Conservation (phyloP, 2,329 filamentous ascomycete species). For the Stemphylium vesicarium region DNA sequence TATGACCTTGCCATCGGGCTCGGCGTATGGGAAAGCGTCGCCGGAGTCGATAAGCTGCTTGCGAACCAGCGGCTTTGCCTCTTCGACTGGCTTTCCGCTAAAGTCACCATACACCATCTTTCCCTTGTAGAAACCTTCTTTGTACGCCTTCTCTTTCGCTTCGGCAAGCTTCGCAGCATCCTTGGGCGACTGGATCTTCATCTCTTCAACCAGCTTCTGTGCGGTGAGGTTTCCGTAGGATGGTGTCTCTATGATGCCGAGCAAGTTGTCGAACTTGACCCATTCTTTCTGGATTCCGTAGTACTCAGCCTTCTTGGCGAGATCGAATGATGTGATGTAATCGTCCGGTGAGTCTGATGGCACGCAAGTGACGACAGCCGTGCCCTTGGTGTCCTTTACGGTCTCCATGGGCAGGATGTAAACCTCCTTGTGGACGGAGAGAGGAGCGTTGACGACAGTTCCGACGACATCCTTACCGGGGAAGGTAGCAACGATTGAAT, state of each 20-base stretch:
- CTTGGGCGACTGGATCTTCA: constrained; percentile 97
- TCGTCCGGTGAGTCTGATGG: constrained; percentile 97
- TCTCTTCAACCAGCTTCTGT: constrained; percentile 80
- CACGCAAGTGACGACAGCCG: constrained; percentile 93
- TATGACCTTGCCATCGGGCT: constrained; percentile 87
- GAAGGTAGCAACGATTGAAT: constrained; percentile 76
- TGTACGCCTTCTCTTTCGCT: constrained; percentile 96
- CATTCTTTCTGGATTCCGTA: constrained; percentile 95
- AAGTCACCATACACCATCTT: constrained; percentile 87
- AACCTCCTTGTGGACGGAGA: constrained; percentile 80
- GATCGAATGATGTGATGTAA: constrained; percentile 84
- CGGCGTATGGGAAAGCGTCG: constrained; percentile 88
- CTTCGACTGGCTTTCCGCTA: constrained; percentile 83
- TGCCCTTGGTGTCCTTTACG: constrained; percentile 91
- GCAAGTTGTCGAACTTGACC: constrained; percentile 81
- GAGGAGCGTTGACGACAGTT: constrained; percentile 85
- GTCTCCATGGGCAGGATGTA: constrained; percentile 95
- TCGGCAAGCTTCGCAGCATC: constrained; percentile 88
- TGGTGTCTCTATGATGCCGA: constrained; percentile 79
- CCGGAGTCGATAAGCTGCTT: constrained; percentile 76
- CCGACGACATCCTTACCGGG: constrained; percentile 82
- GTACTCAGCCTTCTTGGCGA: constrained; percentile 94
- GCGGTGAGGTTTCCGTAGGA: constrained; percentile 86
- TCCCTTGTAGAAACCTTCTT: constrained; percentile 96
- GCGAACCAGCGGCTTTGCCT: constrained; percentile 84